Evolutionary conservation across 1,284 basidiomycete genomes (phyloP), one percentile per base, ranked within the genome.

Genomic region (Cryptococcus sp.): DNA sequence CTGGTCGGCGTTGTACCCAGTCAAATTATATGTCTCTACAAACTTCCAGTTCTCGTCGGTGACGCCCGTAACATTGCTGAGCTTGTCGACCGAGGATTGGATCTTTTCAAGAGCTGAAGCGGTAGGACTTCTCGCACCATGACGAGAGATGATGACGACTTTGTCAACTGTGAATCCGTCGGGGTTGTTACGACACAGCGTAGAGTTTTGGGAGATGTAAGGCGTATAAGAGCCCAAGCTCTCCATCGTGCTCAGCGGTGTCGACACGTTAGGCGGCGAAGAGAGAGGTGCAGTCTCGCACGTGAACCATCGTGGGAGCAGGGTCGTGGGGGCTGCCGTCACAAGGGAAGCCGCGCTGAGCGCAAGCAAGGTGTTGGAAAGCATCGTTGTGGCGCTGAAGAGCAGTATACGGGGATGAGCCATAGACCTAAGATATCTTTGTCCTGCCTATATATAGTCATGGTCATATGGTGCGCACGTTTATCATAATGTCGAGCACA

Each of bases 111-210:
- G 55, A 3, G 54, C 57, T n/a, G 41, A 54, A 22, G 51, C 43
- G 3, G 57, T 62, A 3, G 63, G 63, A 22, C 23, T 46, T 17
- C 63, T 54, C 3, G 63, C 60, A 16, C 61, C 63, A 43, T 65
- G 63, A 3, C 63, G 52, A 15, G 49, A 43, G 52, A 57, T 41
- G 37, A 60, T 51, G n/a, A 23, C 16, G 22, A 61, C 56, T 51
- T 58, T 58, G 39, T 64, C 62, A 23, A 59, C 40, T 8, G 11
- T 37, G 23, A 44, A 50, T 5, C 57, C 57, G 7, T 45, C 43
- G n/a, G 61, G 61, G n/a, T n/a, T 44, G 15, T 44, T 11, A 45
- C 44, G 22, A 39, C 38, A 23, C 43, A 56, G 23, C 3, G 54
- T n/a, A 1, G 57, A 54, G 39, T 46, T 23, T 29, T 52, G 56